Base-by-base conservation (phyloP, 768 basidiomycete genomes). In the Lactifluus volemus region DNA sequence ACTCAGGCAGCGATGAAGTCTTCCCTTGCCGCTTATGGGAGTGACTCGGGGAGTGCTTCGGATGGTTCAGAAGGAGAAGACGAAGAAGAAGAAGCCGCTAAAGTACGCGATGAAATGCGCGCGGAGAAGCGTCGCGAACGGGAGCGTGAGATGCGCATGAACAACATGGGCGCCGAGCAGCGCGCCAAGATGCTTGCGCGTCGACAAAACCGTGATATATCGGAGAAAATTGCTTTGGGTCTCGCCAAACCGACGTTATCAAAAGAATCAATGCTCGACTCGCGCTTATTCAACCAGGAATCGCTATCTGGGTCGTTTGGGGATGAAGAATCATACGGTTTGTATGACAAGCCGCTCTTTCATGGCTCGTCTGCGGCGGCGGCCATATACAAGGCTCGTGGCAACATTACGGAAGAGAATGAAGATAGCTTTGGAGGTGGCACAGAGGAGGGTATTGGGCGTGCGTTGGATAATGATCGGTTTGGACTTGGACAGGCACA, bases 381-480 rank as follows among this genome's bases (percentile, higher is more conserved):
- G n/a, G 97, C 97, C n/a, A 99, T 99, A 67, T 99, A 99, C 80
- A 96, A 95, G 73, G 92, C 96, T 5, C 81, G 87, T 30, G 94
- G 95, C 0, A 89, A 92, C 66, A 89, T 92, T 60, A 70, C 79
- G 5, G 86, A 89, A 64, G 90, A 86, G 34, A 89, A 90, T 69
- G 92, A 98, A 45, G 95, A 97, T 55, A 84, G 89, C 44, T 96
- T 90, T 71, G 93, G 92, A 53, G 94, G 90, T 59, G 95, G 95
- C 42, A 97, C 95, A 3, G 93, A 95, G 69, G 94, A 98, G 67
- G 96, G 97, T 38, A 95, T 98, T 69, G 82, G 83, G 21, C 85
- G 86, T 67, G 93, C 93, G 6, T 77, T 99, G 71, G 85, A 86
- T 67, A 97, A 96, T 67, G 97, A 99, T 71, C 83, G 97, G 57